Percentiles rank a stretch among this genome's conserved stretches.
These are phyloP conservation scores for Neotropicomus parvogracilis DNA, from an alignment of 1,284 basidiomycete genomes.

Conservation along the genomic window DNA sequence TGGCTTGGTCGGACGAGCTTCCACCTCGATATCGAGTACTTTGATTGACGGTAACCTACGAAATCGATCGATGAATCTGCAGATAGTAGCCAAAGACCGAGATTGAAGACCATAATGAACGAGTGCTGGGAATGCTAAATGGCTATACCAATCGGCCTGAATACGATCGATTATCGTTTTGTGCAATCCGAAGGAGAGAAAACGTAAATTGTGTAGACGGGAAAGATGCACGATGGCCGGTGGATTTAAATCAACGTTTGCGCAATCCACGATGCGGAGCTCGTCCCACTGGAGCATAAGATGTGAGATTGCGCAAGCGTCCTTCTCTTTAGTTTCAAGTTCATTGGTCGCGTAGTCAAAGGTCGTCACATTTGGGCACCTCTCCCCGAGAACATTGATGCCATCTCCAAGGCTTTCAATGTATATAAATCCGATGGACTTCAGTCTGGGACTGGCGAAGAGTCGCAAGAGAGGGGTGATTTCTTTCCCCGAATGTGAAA, in stretches of 20 bases:
- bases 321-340: no score
- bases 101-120: no score
- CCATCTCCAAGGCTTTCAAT: no score
- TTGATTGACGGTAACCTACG: background rate
- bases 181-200: background rate
- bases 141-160: background rate
- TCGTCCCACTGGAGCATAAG: background rate
- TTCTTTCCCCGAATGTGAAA: rapidly evolving
- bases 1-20: background rate
- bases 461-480: background rate
- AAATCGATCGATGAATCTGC: background rate
- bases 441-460: background rate
- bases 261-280: background rate
- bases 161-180: background rate
- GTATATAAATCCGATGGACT: no score
- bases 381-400: background rate
- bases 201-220: background rate
- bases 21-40: background rate
- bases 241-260: background rate
- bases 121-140: background rate
- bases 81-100: background rate
- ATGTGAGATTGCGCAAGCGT: background rate
- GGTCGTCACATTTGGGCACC: background rate
- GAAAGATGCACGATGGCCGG: background rate
- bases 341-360: no score